Base-by-base conservation (phyloP, 768 basidiomycete genomes). In the Tricholoma flavovirens region DNA sequence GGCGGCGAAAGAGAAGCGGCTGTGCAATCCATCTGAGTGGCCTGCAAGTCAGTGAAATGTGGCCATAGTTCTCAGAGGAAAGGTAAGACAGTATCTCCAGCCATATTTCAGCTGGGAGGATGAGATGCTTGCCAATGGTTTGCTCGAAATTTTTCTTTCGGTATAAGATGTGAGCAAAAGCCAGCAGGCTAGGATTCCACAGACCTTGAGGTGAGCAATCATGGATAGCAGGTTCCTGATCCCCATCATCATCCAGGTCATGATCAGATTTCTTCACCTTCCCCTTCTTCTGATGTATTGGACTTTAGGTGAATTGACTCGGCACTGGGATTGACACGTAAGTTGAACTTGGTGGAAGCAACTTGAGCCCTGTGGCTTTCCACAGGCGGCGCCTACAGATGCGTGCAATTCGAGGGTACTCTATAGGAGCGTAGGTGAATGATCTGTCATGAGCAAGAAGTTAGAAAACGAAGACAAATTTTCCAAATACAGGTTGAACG, bases 21-120 rank as follows among this genome's bases (percentile, higher is more conserved):
- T 63, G 60, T 7, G 55, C 55, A 15, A 64, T 56, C 54, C 36
- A 56, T 17, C 58, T 58, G 5, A 67, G 53, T 22, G 54, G 57
- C 10, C 59, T 59, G 45, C 51, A 62, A 12, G 58, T 60, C 21
- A 62, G 35, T 10, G 61, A 59, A 33, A 60, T n/a, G 9, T 52
- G 21, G 22, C 29, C 49, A 26, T 62, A 52, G 9, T 32, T 45
- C 3, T 55, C 26, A 19, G 38, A 49, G 9, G 60, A 49, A 5
- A 60, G 14, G 15, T 51, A 54, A 10, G 45, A 50, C 5, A 65
- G 49, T 15, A 68, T 60, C 1, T 60, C 53, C 0, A 63, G 53
- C 65, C 65, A 68, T 46, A 65, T 43, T 56, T 66, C 64, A 9
- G 56, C 56, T 5, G 64, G 66, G 7, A 68, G 55, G 30, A 53